Percentiles rank a stretch among this genome's conserved stretches.
Evolutionary conservation across 2,329 filamentous ascomycete genomes (phyloP).

Genomic region (Elsinoe fawcettii): DNA sequence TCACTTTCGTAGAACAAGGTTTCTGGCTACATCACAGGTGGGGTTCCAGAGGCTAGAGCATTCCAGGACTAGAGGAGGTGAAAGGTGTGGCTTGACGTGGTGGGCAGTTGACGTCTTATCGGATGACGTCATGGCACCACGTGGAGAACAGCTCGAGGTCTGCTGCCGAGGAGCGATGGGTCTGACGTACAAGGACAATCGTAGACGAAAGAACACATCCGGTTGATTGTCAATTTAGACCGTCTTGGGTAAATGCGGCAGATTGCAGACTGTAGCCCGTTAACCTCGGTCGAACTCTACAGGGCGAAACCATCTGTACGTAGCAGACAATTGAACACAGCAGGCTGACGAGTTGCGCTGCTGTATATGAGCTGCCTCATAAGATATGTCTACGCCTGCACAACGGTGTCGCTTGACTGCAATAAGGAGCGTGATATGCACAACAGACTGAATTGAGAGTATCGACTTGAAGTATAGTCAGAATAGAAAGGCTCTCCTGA

Average conservation of each 20-base stretch:
- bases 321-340: too few relatives aligned
- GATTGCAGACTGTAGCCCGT: too few relatives aligned
- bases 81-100: not conserved
- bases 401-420: too few relatives aligned
- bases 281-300: too few relatives aligned
- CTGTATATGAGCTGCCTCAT: too few relatives aligned
- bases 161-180: not conserved
- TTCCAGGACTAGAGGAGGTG: not conserved
- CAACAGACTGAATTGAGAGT: not conserved
- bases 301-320: too few relatives aligned
- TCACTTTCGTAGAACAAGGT: not conserved
- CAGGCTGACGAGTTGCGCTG: too few relatives aligned
- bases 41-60: not conserved
- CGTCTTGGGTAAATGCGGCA: slow-evolving; percentile 4
- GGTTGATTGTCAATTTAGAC: not conserved
- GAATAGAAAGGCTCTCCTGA: not conserved
- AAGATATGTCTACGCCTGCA: too few relatives aligned
- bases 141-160: not conserved
- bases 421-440: not conserved
- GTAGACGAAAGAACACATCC: not conserved
- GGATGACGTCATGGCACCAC: not conserved
- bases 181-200: not conserved
- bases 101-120: not conserved
- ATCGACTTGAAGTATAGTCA: not conserved
- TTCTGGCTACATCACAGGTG: slow-evolving; percentile 7